Evolutionary conservation across 495 filamentous ascomycete genomes (phyloP).

Genomic region (Opeltia flavorubescens): DNA sequence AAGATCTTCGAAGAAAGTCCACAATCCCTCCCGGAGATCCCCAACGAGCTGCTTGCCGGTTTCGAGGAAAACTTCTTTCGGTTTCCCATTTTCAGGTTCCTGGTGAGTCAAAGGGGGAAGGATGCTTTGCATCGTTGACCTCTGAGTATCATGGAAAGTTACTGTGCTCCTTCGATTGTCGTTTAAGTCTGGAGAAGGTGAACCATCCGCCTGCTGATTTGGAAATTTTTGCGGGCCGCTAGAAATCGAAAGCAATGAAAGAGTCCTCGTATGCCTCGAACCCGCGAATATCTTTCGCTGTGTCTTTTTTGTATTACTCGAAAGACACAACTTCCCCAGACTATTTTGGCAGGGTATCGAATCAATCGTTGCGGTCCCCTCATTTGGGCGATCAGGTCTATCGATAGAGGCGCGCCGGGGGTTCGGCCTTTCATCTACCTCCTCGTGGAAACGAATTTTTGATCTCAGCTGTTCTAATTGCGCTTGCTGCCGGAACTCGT

Average conservation of each 20-base stretch:
- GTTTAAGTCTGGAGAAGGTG: not conserved
- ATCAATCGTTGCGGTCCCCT: not conserved
- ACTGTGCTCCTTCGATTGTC: not conserved
- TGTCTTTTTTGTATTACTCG: slow-evolving; percentile 19
- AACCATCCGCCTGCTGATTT: not conserved
- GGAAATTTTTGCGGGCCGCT: slow-evolving; percentile 22
- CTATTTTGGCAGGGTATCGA: slow-evolving; percentile 33
- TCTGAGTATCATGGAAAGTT: not conserved
- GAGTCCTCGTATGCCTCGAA: slow-evolving; percentile 58
- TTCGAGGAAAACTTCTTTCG: slow-evolving; percentile 40
- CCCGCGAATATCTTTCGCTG: slow-evolving; percentile 52
- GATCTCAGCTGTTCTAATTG: slow-evolving; percentile 40
- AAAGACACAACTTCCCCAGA: slow-evolving; percentile 30
- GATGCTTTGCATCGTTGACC: not conserved
- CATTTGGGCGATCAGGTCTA: not conserved
- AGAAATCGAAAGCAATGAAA: slow-evolving; percentile 58
- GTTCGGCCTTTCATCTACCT: not conserved
- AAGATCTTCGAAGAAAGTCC: slow-evolving; percentile 93
- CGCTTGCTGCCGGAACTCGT: slow-evolving; percentile 43
- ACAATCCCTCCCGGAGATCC: slow-evolving; percentile 79
- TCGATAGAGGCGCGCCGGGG: not conserved
- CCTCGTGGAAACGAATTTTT: not conserved
- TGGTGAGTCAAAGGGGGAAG: not conserved
- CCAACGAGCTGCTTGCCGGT: slow-evolving; percentile 79
- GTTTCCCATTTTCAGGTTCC: not conserved